phyloP scores from a whole-genome alignment of 345 rosid species.

The Jatropha curcas region DNA sequence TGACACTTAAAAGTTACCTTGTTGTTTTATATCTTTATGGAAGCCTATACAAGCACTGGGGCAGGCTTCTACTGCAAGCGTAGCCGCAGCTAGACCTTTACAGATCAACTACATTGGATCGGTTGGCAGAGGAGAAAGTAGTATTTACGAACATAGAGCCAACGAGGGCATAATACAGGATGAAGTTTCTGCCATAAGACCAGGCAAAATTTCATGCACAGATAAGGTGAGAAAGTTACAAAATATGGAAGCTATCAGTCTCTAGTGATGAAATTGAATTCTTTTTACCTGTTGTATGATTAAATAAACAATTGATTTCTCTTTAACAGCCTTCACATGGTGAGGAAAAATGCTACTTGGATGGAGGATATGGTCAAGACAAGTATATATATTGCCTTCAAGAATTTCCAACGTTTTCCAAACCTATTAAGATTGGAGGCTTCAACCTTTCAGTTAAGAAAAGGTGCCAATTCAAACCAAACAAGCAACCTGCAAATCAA shows the following conservation, averaged over 20 bases:
- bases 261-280: background rate
- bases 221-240: constrained; percentile 7
- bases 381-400: too few species aligned
- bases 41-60: constrained; percentile 11
- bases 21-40: background rate
- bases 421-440: too few species aligned
- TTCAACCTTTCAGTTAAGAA: too few species aligned
- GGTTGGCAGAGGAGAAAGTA: background rate
- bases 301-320: too few species aligned
- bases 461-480: background rate
- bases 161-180: background rate
- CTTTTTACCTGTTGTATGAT: too few species aligned
- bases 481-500: background rate
- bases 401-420: too few species aligned
- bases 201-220: background rate
- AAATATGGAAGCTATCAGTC: background rate
- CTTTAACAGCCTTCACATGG: too few species aligned
- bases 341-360: too few species aligned
- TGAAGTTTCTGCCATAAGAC: background rate
- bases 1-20: background rate
- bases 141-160: background rate
- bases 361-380: too few species aligned
- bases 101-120: background rate
- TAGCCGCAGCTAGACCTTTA: too few species aligned
- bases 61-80: too few species aligned